These are phyloP conservation scores for Ramichloridium luteum DNA, from an alignment of 2,329 filamentous ascomycete species.

Conservation along the genomic window DNA sequence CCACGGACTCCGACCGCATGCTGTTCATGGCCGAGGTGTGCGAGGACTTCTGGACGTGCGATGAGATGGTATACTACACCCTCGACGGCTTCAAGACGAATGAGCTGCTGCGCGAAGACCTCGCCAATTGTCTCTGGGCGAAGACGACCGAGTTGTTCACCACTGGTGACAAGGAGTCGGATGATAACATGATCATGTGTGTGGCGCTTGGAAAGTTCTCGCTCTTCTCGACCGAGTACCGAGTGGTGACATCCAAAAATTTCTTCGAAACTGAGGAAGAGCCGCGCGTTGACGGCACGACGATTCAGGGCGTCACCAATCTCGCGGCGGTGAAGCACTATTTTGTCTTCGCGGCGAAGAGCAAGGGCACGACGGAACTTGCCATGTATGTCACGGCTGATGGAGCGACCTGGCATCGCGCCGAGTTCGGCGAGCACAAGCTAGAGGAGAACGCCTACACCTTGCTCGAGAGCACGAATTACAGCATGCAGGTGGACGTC, in stretches of 20 bases:
- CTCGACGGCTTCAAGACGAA: constrained; percentile 67
- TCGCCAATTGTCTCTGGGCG: constrained; percentile 77
- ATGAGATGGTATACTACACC: constrained; percentile 56
- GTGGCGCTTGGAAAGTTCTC: constrained; percentile 64
- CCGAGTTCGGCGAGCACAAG: constrained; percentile 77
- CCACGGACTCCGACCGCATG: constrained; percentile 68
- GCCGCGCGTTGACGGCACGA: constrained; percentile 59
- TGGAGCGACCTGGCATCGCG: constrained; percentile 75
- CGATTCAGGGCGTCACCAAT: constrained; percentile 68
- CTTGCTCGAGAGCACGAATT: constrained; percentile 87
- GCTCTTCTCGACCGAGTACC: constrained; percentile 58
- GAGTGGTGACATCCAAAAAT: constrained; percentile 68
- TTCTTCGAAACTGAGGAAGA: constrained; percentile 64
- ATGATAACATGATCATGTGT: constrained; percentile 65
- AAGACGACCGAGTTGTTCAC: constrained; percentile 63
- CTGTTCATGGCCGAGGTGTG: constrained; percentile 53
- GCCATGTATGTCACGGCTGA: constrained; percentile 83
- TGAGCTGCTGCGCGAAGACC: constrained; percentile 53
- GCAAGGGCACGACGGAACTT: constrained; percentile 74
- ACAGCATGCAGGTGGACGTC: constrained; percentile 94
- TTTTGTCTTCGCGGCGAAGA: constrained; percentile 69
- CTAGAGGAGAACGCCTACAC: constrained; percentile 80
- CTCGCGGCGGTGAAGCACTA: constrained; percentile 77
- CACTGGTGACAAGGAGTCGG: constrained; percentile 51
- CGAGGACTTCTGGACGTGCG: constrained; percentile 26